phyloP scores from a whole-genome alignment of 108 stramenopile species.

The Skeletonema costatum region DNA sequence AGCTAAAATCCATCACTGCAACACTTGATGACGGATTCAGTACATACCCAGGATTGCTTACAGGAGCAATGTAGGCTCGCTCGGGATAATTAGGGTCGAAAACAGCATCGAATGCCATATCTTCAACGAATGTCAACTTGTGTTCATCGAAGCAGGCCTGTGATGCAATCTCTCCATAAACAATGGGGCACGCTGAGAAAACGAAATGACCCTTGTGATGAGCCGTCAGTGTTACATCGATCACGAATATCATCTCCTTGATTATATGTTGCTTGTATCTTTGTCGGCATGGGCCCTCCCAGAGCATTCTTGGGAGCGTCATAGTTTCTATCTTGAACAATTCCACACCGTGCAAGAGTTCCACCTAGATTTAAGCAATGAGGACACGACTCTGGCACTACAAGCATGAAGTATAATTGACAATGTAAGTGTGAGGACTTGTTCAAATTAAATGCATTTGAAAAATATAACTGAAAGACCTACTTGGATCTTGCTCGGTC shows the following conservation, averaged over 20 bases:
- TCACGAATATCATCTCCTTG: constrained; percentile 51
- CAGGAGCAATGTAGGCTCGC: constrained; percentile 64
- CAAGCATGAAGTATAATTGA: neutral
- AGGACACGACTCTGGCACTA: constrained; percentile 43
- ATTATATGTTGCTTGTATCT: constrained; percentile 42
- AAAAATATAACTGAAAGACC: too few species aligned
- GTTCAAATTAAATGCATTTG: too few species aligned
- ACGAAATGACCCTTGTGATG: constrained; percentile 74
- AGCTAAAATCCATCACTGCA: constrained; percentile 37
- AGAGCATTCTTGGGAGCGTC: constrained; percentile 29
- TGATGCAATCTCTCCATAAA: constrained; percentile 41
- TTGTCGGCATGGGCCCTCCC: constrained; percentile 47
- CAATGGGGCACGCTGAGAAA: constrained; percentile 54
- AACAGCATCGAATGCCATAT: constrained; percentile 53
- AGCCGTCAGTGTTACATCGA: constrained; percentile 54
- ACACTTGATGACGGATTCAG: constrained; percentile 22
- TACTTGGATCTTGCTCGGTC: constrained; percentile 10
- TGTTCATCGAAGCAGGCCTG: constrained; percentile 61
- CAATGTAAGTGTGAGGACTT: neutral
- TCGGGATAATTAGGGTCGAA: constrained; percentile 51
- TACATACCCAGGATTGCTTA: constrained; percentile 14
- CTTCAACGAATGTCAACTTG: constrained; percentile 60
- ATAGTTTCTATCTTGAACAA: constrained; percentile 31
- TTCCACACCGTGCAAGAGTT: constrained; percentile 38
- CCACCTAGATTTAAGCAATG: constrained; percentile 49